Evolutionary conservation across 257 asterid species (phyloP).

Genomic region (Salvia rosmarinus): DNA sequence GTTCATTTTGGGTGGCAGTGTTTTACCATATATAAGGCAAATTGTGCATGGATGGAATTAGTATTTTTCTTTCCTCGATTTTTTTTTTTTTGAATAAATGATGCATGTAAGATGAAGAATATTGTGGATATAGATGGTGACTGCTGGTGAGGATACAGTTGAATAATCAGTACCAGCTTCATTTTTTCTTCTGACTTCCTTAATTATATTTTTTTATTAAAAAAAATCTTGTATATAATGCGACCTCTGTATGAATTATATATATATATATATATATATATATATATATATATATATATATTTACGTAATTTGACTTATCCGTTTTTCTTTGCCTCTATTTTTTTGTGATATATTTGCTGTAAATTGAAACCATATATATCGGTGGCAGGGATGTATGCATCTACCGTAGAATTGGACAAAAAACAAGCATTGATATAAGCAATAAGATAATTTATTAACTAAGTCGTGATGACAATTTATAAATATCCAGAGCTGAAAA

Average conservation of each 20-base stretch:
- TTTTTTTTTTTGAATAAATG: constrained; percentile 27
- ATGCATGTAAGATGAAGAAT: constrained; percentile 49
- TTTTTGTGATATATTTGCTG: background rate
- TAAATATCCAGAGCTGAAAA: too few relatives aligned
- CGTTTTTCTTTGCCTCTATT: background rate
- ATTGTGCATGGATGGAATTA: constrained; percentile 27
- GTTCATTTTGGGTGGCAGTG: constrained; percentile 6
- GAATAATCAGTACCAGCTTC: constrained; percentile 32
- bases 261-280: constrained; percentile 28
- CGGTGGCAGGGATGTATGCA: background rate
- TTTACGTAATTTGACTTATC: background rate
- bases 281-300: constrained; percentile 26
- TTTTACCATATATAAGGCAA: background rate
- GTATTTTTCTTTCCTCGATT: background rate
- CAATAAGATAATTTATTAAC: background rate
- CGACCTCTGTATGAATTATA: constrained; percentile 25
- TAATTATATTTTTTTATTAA: background rate
- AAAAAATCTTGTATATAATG: background rate
- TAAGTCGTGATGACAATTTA: background rate
- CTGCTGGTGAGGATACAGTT: constrained; percentile 30
- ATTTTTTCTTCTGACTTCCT: background rate
- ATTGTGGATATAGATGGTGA: constrained; percentile 46
- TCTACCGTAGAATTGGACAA: constrained; percentile 11
- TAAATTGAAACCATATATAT: background rate
- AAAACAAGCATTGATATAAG: background rate